A percentile compares a stretch with the other conserved stretches of the same genome.
phyloP scores from a whole-genome alignment of 2,329 filamentous ascomycete genomes.

The Fusarium praegraminearum region DNA sequence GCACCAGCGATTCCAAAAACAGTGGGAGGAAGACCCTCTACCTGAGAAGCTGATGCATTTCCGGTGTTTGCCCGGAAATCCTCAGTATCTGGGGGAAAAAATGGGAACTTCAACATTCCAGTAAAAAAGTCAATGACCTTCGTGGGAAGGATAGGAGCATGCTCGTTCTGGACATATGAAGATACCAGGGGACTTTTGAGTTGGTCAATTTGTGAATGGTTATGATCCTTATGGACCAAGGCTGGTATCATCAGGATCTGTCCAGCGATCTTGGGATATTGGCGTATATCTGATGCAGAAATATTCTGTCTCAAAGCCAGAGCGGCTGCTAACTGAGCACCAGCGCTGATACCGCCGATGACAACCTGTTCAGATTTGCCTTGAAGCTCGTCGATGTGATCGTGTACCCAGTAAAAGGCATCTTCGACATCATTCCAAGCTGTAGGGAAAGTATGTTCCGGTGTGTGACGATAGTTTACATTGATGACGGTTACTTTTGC shows the following conservation, averaged over 20 bases:
- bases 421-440: slow-evolving; percentile 67
- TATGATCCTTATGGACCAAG: slow-evolving; percentile 46
- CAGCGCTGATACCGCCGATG: slow-evolving; percentile 63
- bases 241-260: slow-evolving; percentile 65
- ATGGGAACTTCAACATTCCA: slow-evolving; percentile 45
- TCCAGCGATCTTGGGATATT: slow-evolving; percentile 55
- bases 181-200: slow-evolving; percentile 55
- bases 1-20: slow-evolving; percentile 59
- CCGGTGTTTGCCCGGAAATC: slow-evolving; percentile 56
- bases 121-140: slow-evolving; percentile 41
- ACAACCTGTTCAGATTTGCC: slow-evolving; percentile 50
- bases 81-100: slow-evolving; percentile 28
- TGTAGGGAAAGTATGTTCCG: slow-evolving; percentile 63
- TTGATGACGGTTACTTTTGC: slow-evolving; percentile 61
- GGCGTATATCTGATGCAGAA: slow-evolving; percentile 28
- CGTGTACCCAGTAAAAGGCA: slow-evolving; percentile 65
- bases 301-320: slow-evolving; percentile 55
- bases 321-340: slow-evolving; percentile 57
- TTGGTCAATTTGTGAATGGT: slow-evolving; percentile 48
- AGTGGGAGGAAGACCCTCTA: slow-evolving; percentile 58
- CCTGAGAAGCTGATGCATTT: slow-evolving; percentile 47
- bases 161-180: slow-evolving; percentile 57
- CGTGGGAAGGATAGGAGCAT: slow-evolving; percentile 64
- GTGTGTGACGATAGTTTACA: slow-evolving; percentile 71
- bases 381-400: slow-evolving; percentile 22